phyloP scores from a whole-genome alignment of 2,329 filamentous ascomycete species.

The Fusarium domesticum region DNA sequence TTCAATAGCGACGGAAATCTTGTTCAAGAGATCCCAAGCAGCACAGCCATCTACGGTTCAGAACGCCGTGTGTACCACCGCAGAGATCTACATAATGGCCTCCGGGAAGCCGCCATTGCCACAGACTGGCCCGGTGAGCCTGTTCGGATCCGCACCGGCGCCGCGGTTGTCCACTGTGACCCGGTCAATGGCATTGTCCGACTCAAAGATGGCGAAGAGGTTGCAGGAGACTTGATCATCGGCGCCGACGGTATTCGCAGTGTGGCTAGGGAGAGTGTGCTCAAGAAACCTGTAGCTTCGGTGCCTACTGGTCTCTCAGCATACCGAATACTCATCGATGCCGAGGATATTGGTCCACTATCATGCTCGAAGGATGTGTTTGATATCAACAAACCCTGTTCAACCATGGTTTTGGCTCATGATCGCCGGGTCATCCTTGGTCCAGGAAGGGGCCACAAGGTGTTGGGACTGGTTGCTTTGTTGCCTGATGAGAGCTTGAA shows the following conservation, averaged over 20 bases:
- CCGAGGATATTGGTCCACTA: slow-evolving; percentile 7
- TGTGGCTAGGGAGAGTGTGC: slow-evolving; percentile 13
- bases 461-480: slow-evolving; percentile 19
- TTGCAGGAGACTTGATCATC: slow-evolving; percentile 17
- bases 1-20: slow-evolving; percentile 14
- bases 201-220: slow-evolving; percentile 12
- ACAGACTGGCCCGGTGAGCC: slow-evolving; percentile 8
- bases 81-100: slow-evolving; percentile 18
- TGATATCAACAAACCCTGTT: slow-evolving; percentile 9
- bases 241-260: slow-evolving; percentile 24
- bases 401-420: slow-evolving; percentile 22
- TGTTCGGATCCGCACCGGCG: slow-evolving; percentile 13
- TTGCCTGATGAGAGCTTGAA: slow-evolving; percentile 19
- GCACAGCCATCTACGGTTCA: slow-evolving; percentile 17
- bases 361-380: slow-evolving; percentile 10
- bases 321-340: slow-evolving; percentile 21
- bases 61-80: slow-evolving; percentile 22
- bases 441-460: slow-evolving; percentile 13
- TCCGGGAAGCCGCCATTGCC: slow-evolving; percentile 13
- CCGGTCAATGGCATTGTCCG: slow-evolving; percentile 17
- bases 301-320: slow-evolving; percentile 21
- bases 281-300: slow-evolving; percentile 10
- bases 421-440: slow-evolving; percentile 24
- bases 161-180: slow-evolving; percentile 12
- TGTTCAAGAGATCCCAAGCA: slow-evolving; percentile 16